Percentiles rank a stretch among this genome's conserved stretches.
These are phyloP conservation scores for Botryotinia convoluta DNA, from an alignment of 2,329 filamentous ascomycete genomes.

Conservation along the genomic window DNA sequence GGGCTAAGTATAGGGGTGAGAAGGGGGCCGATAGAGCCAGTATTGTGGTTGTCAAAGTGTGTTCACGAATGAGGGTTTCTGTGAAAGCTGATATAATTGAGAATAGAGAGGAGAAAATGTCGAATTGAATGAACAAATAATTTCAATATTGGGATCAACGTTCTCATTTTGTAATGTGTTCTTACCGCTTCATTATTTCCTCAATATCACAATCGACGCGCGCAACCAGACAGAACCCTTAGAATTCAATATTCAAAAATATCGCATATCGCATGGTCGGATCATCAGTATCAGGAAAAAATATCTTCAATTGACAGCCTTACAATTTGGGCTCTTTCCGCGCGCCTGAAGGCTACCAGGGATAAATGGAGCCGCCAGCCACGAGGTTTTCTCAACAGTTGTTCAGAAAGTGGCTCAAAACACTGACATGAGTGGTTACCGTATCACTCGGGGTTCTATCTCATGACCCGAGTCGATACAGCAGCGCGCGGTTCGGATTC, in stretches of 20 bases:
- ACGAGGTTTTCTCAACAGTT: conserved; percentile 22
- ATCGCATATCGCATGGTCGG: conserved; percentile 4
- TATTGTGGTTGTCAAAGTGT: background rate
- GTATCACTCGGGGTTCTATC: conserved; percentile 13
- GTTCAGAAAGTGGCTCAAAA: conserved; percentile 32
- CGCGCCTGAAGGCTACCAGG: conserved; percentile 28
- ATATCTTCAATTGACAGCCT: conserved; percentile 20
- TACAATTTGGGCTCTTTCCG: conserved; percentile 26
- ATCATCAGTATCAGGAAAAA: conserved; percentile 3
- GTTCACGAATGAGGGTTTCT: background rate
- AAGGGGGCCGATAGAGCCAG: background rate
- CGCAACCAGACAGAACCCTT: background rate
- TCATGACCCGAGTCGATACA: conserved; percentile 5
- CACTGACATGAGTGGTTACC: conserved; percentile 31
- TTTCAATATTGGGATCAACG: background rate
- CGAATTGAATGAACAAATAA: background rate
- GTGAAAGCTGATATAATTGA: conserved; percentile 8
- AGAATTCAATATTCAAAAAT: background rate
- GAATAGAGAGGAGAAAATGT: background rate
- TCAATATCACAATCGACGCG: conserved; percentile 8
- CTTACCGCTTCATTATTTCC: background rate
- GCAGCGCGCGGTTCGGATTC: conserved; percentile 15
- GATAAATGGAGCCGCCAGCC: conserved; percentile 30
- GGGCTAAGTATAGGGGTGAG: conserved; percentile 7
- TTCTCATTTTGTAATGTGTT: conserved; percentile 12